Conservation (phyloP, 2,329 filamentous ascomycete genomes). For the Helicocarpus griseus region DNA sequence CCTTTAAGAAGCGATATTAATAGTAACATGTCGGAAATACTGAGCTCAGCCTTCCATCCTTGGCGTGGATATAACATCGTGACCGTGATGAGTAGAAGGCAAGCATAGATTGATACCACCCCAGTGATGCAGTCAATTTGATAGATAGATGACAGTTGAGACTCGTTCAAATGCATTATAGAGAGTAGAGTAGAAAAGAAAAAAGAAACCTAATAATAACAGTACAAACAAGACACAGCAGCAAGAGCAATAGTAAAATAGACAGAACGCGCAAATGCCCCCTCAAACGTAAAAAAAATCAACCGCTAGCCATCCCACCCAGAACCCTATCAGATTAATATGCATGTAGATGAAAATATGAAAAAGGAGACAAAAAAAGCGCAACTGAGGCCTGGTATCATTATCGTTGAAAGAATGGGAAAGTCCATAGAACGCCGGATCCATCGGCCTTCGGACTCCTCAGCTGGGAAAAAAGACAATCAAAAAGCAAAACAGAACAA, state of each 20-base stretch:
- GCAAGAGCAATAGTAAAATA: neutral
- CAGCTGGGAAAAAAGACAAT: neutral
- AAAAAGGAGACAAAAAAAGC: neutral
- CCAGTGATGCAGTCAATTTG: neutral
- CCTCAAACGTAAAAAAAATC: neutral
- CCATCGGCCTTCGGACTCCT: conserved; percentile 1
- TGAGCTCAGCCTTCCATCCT: no score
- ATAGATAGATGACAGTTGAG: no score
- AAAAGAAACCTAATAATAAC: no score
- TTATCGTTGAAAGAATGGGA: neutral
- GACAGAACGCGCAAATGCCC: neutral
- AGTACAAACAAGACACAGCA: no score
- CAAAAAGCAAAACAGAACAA: neutral
- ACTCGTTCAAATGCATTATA: no score
- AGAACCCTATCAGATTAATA: neutral
- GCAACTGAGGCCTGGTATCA: neutral
- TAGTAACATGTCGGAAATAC: neutral
- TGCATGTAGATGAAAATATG: neutral
- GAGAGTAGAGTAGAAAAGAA: no score
- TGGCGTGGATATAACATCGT: no score
- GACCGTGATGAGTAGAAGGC: no score
- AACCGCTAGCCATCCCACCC: neutral
- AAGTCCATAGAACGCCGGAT: neutral
- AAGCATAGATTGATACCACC: no score
- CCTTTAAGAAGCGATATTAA: neutral